Evolutionary conservation across 495 filamentous ascomycete genomes (phyloP), one percentile per base, ranked within the genome.

Genomic region (Daldinia childiae): DNA sequence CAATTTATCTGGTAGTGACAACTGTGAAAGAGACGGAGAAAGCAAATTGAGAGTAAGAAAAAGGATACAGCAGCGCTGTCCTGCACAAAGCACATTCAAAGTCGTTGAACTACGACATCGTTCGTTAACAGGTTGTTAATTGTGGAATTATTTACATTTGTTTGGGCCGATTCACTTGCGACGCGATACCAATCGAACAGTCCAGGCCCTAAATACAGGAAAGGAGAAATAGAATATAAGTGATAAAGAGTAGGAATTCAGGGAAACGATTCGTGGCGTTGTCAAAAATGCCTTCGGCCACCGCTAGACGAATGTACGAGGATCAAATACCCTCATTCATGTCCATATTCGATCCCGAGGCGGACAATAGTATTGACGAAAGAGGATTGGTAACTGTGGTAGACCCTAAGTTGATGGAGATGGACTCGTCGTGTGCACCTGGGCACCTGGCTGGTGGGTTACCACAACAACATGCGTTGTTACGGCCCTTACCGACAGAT

Each of bases 241-340:
- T 26, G 11, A 17, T 27, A 60, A 62, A 63, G 63, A 71, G 61
- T 24, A 58, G 68, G 58, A 62, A 26, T 30, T 43, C 3, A 12
- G 61, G 59, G 52, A 26, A 26, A 26, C 4, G 9, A 9, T 41
- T 59, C 11, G 63, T 64, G 68, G 65, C 62, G 50, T 66, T 63
- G 21, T 41, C 54, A 77, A 86, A 80, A 43, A 88, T 88, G 85
- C 85, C 84, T 77, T 86, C 85, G 57, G 83, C 85, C 55, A 80
- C 84, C 26, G 80, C 80, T 45, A 80, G 84, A 66, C 81, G 83
- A 70, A 68, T 85, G 69, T 87, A 86, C 69, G 84, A 88, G 84
- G 88, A 90, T 79, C 88, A 90, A 71, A 87, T 91, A 78, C 89
- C 90, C 58, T 90, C 90, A 48, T 89, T 91, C 64, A 91, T 91